Conservation (phyloP, 371 early-diverging fungal species). For the Mycotypha africana region DNA sequence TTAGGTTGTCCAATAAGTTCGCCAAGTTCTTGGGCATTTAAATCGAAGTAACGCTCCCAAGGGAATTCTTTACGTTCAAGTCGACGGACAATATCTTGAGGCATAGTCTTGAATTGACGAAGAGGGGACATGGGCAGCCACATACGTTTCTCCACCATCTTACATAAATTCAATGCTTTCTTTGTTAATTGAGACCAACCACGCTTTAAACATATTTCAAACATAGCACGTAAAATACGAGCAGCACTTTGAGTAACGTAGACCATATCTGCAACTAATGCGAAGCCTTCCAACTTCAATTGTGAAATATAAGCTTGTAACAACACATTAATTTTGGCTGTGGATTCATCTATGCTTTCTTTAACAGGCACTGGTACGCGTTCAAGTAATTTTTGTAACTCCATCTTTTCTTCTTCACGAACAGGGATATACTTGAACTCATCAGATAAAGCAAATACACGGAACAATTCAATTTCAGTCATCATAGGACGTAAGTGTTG, state of each 20-base stretch:
- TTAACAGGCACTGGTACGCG: constrained; percentile 94
- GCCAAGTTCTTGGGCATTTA: constrained; percentile 87
- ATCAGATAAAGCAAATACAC: constrained; percentile 83
- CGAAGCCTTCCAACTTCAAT: constrained; percentile 88
- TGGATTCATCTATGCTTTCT: constrained; percentile 85
- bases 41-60: constrained; percentile 91
- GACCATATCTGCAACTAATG: constrained; percentile 92
- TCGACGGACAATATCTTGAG: constrained; percentile 78
- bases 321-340: constrained; percentile 93
- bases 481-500: constrained; percentile 90
- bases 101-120: constrained; percentile 83
- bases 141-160: constrained; percentile 88
- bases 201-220: constrained; percentile 90
- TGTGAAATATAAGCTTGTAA: constrained; percentile 94
- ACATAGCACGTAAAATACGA: constrained; percentile 92
- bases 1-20: constrained; percentile 86
- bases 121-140: constrained; percentile 95
- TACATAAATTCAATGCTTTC: constrained; percentile 83
- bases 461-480: constrained; percentile 88
- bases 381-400: constrained; percentile 87
- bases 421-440: constrained; percentile 96
- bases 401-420: constrained; percentile 94
- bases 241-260: constrained; percentile 95
- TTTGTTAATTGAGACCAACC: constrained; percentile 94
- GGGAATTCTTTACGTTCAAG: constrained; percentile 93